Base-by-base conservation (phyloP, 2,329 filamentous ascomycete genomes). In the Fusarium goolgardi region DNA sequence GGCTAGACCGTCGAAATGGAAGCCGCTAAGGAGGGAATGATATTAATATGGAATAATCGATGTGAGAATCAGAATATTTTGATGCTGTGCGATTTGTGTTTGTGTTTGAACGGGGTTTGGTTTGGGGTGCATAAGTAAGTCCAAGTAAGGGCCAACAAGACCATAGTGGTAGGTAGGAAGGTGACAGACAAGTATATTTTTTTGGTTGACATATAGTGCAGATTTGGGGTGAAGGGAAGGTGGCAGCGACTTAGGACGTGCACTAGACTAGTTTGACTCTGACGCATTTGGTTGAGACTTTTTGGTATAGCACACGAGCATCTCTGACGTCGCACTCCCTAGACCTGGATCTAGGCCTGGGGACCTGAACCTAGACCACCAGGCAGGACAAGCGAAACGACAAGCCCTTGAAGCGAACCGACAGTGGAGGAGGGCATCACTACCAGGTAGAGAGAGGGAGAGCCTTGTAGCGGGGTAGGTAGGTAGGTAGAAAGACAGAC, bases 311-410 rank as follows among this genome's bases (percentile, higher is more conserved):
- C 78, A 78, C 76, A 75, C 73, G 69, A 78, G 73, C 75, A 57
- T 64, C 74, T 77, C 74, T 78, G 75, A 78, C 75, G 75, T 76
- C 75, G 76, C 69, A 72, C 71, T 69, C 69, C 66, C 62, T 67
- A 58, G 59, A 47, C 70, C 40, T n/a, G 35, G 37, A 18, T 20
- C 50, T 29, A 35, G 21, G 21, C 27, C 50, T 27, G 43, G 21
- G 25, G 59, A 45, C 70, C 46, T 12, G 37, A 29, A 21, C 27
- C 50, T 31, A 47, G 31, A 29, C 23, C 23, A 29, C 23, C 23
- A 20, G 43, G 27, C 13, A 31, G 27, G 16, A 29, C 43, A 29
- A 45, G 43, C 25, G 25, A 45, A 27, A 29, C 43, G 27, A 21
- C n/a, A 40, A 40, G 41, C 41, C 23, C 41, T 29, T 44, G 41